Evolutionary conservation across 2,329 filamentous ascomycete genomes (phyloP).

Genomic region (Diaporthe capsici): DNA sequence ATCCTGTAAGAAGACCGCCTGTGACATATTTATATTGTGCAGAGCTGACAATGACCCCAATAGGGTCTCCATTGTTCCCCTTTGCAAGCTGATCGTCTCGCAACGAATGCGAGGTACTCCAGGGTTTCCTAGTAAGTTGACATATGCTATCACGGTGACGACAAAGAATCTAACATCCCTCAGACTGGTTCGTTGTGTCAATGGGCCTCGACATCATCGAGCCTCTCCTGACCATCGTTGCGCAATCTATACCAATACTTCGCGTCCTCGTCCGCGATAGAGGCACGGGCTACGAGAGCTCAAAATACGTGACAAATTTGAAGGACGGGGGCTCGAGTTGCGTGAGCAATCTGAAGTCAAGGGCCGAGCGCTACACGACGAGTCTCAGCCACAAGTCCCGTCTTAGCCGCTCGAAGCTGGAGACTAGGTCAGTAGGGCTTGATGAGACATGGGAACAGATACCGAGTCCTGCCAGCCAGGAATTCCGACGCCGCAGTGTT

Average conservation of each 20-base stretch:
- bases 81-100: conserved; percentile 17
- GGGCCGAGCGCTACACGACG: neutral
- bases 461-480: conserved; percentile 1
- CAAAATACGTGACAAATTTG: neutral
- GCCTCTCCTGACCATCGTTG: conserved; percentile 28
- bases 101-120: neutral
- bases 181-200: conserved; percentile 21
- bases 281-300: conserved; percentile 6
- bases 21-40: neutral
- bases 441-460: conserved; percentile 7
- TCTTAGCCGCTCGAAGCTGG: neutral
- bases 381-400: neutral
- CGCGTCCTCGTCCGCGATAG: conserved; percentile 25
- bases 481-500: neutral
- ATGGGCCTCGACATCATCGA: conserved; percentile 27
- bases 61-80: conserved; percentile 17
- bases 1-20: neutral
- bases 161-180: neutral
- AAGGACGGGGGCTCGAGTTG: neutral
- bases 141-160: neutral
- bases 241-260: conserved; percentile 27
- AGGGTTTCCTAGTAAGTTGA: neutral
- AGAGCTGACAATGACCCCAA: neutral
- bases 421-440: neutral
- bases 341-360: conserved; percentile 7